phyloP scores from a whole-genome alignment of 1,284 basidiomycete genomes.

The Exobasidium rhododendri region DNA sequence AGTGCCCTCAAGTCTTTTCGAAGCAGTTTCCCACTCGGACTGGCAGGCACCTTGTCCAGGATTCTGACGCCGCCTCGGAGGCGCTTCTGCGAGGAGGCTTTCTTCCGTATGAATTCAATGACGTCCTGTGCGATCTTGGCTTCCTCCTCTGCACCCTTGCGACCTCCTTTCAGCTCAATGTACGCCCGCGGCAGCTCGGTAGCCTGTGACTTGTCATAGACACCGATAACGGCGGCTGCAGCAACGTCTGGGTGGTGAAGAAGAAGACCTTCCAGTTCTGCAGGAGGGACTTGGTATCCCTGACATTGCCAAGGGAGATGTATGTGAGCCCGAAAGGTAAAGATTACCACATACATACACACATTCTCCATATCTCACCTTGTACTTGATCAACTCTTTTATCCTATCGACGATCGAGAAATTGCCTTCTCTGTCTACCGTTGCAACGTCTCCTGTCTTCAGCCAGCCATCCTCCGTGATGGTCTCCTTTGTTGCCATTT shows the following conservation, averaged over 20 bases:
- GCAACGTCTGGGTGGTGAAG: conserved; percentile 18
- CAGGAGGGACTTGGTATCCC: conserved; percentile 41
- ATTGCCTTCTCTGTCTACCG: conserved; percentile 27
- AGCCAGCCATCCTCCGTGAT: conserved; percentile 59
- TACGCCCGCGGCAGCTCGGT: conserved; percentile 17
- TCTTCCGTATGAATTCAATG: conserved; percentile 21
- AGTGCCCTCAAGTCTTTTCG: conserved; percentile 19
- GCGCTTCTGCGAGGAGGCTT: conserved; percentile 26
- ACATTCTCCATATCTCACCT: conserved; percentile 23
- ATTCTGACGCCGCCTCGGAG: conserved; percentile 29
- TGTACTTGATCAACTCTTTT: conserved; percentile 50
- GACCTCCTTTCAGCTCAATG: not conserved
- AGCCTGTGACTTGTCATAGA: conserved; percentile 29
- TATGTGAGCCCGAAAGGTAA: no score
- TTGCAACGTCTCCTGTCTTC: conserved; percentile 44
- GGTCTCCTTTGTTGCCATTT: conserved; percentile 61
- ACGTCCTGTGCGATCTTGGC: conserved; percentile 18
- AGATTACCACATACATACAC: no score
- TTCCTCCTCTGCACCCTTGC: not conserved
- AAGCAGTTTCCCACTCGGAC: conserved; percentile 29
- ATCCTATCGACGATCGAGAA: conserved; percentile 44
- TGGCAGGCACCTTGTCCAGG: conserved; percentile 27
- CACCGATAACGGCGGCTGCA: conserved; percentile 41
- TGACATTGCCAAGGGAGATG: not conserved
- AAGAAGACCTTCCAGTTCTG: conserved; percentile 25